A percentile compares a stretch with the other conserved stretches of the same genome.
Conservation (phyloP, 2,329 filamentous ascomycete species). For the Aspergillus sp. region DNA sequence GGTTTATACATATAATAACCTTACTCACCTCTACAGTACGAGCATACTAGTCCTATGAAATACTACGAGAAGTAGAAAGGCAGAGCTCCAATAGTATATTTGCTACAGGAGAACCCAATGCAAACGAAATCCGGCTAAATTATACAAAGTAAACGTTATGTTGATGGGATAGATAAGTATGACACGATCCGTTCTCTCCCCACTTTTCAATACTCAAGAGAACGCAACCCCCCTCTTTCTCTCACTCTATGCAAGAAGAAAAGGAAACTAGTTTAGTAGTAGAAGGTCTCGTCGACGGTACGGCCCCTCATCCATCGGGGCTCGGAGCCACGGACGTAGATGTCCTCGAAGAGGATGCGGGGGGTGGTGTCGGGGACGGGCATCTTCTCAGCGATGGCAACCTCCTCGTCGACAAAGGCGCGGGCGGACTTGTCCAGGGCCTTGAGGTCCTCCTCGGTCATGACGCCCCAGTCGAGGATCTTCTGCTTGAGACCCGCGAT, state of each 20-base stretch:
- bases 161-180: conserved; percentile 20
- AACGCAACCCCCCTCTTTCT: background rate
- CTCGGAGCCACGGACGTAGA: conserved; percentile 88
- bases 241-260: conserved; percentile 6
- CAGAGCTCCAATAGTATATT: conserved; percentile 27
- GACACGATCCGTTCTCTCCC: conserved; percentile 5
- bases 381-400: conserved; percentile 89
- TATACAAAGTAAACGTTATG: conserved; percentile 40
- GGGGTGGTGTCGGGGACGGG: conserved; percentile 74
- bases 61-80: conserved; percentile 3
- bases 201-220: conserved; percentile 3
- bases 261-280: conserved; percentile 54
- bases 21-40: too few relatives aligned
- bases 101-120: conserved; percentile 32
- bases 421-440: conserved; percentile 91
- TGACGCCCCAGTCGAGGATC: conserved; percentile 92
- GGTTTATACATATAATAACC: too few relatives aligned
- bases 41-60: background rate
- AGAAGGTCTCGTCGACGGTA: conserved; percentile 91
- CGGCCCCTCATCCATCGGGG: conserved; percentile 86
- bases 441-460: conserved; percentile 95
- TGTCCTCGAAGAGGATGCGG: conserved; percentile 92
- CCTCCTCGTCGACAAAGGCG: conserved; percentile 83
- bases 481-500: conserved; percentile 98
- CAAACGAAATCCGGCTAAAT: conserved; percentile 44